Percentiles rank a stretch among this genome's conserved stretches.
Evolutionary conservation across 139 green algal species (phyloP).

Genomic region (Tetradesmus lagerheimii): DNA sequence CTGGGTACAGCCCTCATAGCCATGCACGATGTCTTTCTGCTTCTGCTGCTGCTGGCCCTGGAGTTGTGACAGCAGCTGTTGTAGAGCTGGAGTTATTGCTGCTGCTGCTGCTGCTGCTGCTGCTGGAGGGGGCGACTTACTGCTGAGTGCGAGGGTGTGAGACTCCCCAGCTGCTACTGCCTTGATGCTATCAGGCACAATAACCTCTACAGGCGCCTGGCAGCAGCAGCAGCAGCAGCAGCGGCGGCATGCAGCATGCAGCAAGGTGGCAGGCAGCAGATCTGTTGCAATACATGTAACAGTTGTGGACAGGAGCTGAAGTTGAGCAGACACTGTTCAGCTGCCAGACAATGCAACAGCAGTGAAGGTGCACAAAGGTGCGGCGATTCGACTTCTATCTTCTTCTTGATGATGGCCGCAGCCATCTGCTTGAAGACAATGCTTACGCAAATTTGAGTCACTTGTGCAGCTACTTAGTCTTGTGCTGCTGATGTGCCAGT

Average conservation of each 20-base stretch:
- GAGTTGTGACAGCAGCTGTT: not conserved
- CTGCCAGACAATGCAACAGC: not conserved
- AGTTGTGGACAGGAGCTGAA: not conserved
- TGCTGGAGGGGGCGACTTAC: slow-evolving; percentile 13
- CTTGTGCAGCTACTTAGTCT: not conserved
- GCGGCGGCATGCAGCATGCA: not conserved
- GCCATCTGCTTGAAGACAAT: no score
- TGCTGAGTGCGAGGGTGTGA: slow-evolving; percentile 63
- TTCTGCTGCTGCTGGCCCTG: not conserved
- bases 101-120: not conserved
- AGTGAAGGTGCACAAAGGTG: not conserved
- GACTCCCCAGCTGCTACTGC: slow-evolving; percentile 57
- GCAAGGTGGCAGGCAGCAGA: not conserved
- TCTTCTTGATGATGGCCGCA: no score
- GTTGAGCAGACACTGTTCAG: not conserved
- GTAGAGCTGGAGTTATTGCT: not conserved
- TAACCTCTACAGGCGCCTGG: slow-evolving; percentile 66
- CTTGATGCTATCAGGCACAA: slow-evolving; percentile 55
- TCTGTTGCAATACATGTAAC: not conserved
- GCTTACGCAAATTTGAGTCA: no score
- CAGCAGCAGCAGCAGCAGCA: not conserved
- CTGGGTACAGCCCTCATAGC: not conserved
- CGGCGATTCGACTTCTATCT: no score
- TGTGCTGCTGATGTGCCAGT: not conserved
- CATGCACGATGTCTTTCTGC: not conserved